Conservation (phyloP, 306 rosid species). For the Cucurbita moschata region DNA sequence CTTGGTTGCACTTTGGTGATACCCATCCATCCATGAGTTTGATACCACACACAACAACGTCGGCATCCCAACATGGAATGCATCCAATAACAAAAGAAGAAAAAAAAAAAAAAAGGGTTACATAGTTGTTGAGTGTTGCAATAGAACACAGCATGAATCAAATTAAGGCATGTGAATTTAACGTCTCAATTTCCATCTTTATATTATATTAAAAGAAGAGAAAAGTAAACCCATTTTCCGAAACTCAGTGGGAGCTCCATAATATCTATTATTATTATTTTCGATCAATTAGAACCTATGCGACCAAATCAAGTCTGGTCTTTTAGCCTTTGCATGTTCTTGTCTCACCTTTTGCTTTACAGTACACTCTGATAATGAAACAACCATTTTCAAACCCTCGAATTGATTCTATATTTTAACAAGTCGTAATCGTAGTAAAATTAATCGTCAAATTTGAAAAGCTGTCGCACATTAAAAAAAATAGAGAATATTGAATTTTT, state of each 20-base stretch:
- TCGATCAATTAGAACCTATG: background rate
- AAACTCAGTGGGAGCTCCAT: constrained; percentile 5
- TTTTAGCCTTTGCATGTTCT: background rate
- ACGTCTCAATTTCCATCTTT: background rate
- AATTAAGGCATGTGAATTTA: background rate
- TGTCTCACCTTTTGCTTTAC: background rate
- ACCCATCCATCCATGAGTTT: background rate
- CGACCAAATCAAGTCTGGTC: background rate
- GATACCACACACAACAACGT: background rate
- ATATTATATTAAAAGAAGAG: background rate
- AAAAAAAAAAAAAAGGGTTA: background rate
- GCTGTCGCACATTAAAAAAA: too few relatives aligned
- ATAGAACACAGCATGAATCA: background rate
- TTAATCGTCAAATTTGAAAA: too few relatives aligned
- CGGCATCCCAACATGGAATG: background rate
- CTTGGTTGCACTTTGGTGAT: too few relatives aligned
- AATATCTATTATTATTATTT: background rate
- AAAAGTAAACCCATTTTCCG: background rate
- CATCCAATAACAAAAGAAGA: background rate
- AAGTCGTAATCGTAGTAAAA: too few relatives aligned
- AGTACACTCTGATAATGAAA: background rate
- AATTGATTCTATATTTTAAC: too few relatives aligned
- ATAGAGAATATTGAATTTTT: too few relatives aligned
- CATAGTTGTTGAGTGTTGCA: background rate
- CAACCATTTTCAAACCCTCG: background rate